Percentiles rank a stretch among this genome's conserved stretches.
These are phyloP conservation scores for Candida mattraensis DNA, from an alignment of 805 yeast species.

Conservation along the genomic window DNA sequence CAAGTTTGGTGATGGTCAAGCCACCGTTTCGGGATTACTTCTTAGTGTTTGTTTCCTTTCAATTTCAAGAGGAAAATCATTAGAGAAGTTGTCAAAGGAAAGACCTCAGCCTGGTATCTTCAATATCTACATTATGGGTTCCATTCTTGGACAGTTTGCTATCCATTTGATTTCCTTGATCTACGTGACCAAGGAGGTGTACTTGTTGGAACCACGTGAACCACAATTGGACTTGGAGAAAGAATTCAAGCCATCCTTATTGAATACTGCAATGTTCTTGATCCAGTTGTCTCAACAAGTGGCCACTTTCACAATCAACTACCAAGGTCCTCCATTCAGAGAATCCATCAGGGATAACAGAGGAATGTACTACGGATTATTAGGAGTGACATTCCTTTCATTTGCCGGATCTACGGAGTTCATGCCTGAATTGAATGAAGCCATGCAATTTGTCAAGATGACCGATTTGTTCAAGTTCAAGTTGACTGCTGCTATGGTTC, in stretches of 20 bases:
- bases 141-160: conserved; percentile 94
- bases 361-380: conserved; percentile 94
- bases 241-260: conserved; percentile 80
- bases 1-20: conserved; percentile 96
- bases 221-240: conserved; percentile 89
- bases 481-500: conserved; percentile 67
- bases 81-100: conserved; percentile 83
- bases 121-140: conserved; percentile 95
- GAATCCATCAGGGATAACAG: conserved; percentile 86
- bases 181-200: conserved; percentile 80
- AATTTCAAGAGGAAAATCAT: conserved; percentile 89
- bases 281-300: conserved; percentile 95
- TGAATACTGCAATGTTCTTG: conserved; percentile 94
- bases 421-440: conserved; percentile 89
- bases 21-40: conserved; percentile 92
- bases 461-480: conserved; percentile 66
- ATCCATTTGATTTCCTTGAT: conserved; percentile 82
- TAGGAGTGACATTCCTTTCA: conserved; percentile 89
- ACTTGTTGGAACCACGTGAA: conserved; percentile 87
- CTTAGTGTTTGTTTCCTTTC: conserved; percentile 93
- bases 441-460: conserved; percentile 92
- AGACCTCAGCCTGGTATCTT: conserved; percentile 98
- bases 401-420: conserved; percentile 92
- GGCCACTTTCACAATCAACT: conserved; percentile 95
- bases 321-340: conserved; percentile 95